These are phyloP conservation scores for Gossypium gossypioides DNA, from an alignment of 441 rosid genomes.

Conservation along the genomic window DNA sequence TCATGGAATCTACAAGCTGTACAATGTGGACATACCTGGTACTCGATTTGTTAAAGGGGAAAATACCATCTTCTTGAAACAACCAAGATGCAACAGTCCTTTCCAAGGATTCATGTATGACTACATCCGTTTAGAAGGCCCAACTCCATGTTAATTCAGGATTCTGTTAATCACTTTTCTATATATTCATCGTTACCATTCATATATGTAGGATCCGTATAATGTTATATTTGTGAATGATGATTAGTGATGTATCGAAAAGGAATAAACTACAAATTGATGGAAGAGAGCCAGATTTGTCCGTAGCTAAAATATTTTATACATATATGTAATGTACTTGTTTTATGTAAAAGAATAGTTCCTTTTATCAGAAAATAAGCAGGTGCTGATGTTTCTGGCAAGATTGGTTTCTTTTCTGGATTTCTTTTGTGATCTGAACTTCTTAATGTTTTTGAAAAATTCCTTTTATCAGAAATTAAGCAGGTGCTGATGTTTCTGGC, in stretches of 20 bases:
- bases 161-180: background rate
- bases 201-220: background rate
- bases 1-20: conserved; percentile 54
- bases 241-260: background rate
- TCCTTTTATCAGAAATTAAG: too few species aligned
- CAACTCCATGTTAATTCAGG: background rate
- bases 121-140: conserved; percentile 77
- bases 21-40: conserved; percentile 38
- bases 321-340: background rate
- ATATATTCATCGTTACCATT: background rate
- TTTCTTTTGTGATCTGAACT: background rate
- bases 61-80: conserved; percentile 64
- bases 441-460: background rate
- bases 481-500: background rate
- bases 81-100: conserved; percentile 46
- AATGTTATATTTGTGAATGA: background rate
- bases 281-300: background rate
- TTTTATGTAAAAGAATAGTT: background rate
- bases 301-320: background rate
- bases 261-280: background rate
- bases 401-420: background rate
- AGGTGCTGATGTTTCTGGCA: background rate
- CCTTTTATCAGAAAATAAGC: background rate
- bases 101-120: conserved; percentile 83
- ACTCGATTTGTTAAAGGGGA: conserved; percentile 36